Percentiles rank a stretch among this genome's conserved stretches.
Conservation (phyloP, 352 stramenopile species). For the Phytophthora vignae region DNA sequence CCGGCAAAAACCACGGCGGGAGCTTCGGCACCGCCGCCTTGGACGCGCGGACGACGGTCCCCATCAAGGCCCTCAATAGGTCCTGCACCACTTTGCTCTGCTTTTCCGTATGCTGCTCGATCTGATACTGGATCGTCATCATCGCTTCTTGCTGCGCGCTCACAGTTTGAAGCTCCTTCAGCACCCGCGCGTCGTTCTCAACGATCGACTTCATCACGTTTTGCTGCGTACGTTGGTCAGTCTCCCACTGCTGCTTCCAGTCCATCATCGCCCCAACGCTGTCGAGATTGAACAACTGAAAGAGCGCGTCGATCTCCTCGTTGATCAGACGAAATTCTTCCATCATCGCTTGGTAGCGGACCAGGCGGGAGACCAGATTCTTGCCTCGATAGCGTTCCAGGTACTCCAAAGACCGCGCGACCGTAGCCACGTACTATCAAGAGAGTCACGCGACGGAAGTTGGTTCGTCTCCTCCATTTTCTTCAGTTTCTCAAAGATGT, state of each 20-base stretch:
- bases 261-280: neutral
- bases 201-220: neutral
- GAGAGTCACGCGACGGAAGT: neutral
- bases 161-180: neutral
- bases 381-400: slow-evolving; percentile 14
- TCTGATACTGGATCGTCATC: neutral
- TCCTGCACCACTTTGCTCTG: neutral
- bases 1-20: slow-evolving; percentile 18
- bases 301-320: neutral
- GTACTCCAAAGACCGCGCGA: slow-evolving; percentile 6
- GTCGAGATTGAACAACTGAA: neutral
- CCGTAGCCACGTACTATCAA: slow-evolving; percentile 13
- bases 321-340: neutral
- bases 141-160: neutral
- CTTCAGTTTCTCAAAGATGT: slow-evolving; percentile 9
- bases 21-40: neutral
- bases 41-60: slow-evolving; percentile 1
- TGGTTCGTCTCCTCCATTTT: slow-evolving; percentile 7
- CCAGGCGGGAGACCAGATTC: slow-evolving; percentile 15
- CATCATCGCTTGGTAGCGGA: neutral
- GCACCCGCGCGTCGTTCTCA: neutral
- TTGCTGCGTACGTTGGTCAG: neutral
- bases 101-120: neutral
- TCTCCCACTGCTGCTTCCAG: neutral
- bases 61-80: slow-evolving; percentile 3